Evolutionary conservation across 768 basidiomycete genomes (phyloP), one percentile per base, ranked within the genome.

Genomic region (Phaeolepiota aurea): DNA sequence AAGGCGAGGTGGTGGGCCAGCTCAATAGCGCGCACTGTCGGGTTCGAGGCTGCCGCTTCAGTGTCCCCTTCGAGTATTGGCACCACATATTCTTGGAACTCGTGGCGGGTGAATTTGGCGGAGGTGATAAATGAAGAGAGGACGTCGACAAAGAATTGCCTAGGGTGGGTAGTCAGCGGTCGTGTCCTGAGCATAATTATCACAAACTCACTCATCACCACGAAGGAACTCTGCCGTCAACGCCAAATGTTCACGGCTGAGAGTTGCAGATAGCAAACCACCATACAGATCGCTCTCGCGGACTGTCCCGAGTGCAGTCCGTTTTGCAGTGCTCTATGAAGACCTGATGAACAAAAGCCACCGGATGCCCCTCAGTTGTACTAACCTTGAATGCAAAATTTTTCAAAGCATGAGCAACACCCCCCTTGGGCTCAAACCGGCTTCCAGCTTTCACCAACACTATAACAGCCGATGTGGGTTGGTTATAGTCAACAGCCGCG

Each of bases 311-410:
- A 99, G 71, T 28, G 90, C 83, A 40, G 93, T 92, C 52, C 89
- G 80, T 57, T 81, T 79, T 43, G 69, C 68, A 23, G 88, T 94
- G 66, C 84, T 87, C 94, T 98, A 58, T n/a, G n/a, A n/a, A n/a
- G n/a, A n/a, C n/a, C n/a, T 37, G 14, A 22, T 22, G 19, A 32
- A 37, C 11, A 14, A 31, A 31, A 31, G 28, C 14, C 10, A 31
- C 14, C 10, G 14, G 14, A 31, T 10, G 9, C 28, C 9, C 28
- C 9, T 31, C 9, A 31, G 28, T 14, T 33, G 15, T 20, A 56
- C 79, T 36, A 50, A 97, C 94, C 86, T 96, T 97, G 82, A 94
- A 98, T 44, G 92, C 85, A 76, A 92, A 97, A 78, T 91, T 93
- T 76, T 96, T 96, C 63, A 97, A 74, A 46, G 79, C 83, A 69